Base-by-base conservation (phyloP, 2,329 filamentous ascomycete species). In the Aspergillus japonicus region DNA sequence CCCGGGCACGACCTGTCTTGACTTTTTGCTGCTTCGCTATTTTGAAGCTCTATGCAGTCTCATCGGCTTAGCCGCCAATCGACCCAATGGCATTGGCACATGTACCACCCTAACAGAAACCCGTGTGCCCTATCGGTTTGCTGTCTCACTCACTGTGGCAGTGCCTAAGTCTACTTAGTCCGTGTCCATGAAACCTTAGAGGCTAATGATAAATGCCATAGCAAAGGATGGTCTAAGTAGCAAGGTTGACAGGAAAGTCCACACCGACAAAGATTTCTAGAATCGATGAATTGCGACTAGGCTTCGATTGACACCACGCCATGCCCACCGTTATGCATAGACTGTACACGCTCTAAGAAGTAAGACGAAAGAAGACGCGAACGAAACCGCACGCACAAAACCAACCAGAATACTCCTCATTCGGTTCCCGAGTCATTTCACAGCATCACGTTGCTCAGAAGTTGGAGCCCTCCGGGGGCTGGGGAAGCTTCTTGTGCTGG, bases 401-500 rank as follows among this genome's bases (percentile, higher is more conserved):
- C 67, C 60, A 64, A 69, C 67, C 69, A 50, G 62, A 64, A 65
- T 71, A 72, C 72, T 74, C 69, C 68, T 58, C 60, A 62, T 65
- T 66, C 63, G 63, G 53, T 59, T 64, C 58, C 62, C 64, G 54
- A 62, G 62, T 55, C 56, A 60, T 68, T 16, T 64, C 64, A 62
- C 53, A 56, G 69, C 54, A 64, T 62, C 56, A 54, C 59, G 61
- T 56, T 47, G 16, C 58, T 66, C 66, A 77, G 68, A 83, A 89
- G 33, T 80, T 88, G 31, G 90, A 87, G 60, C 92, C 93, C 80
- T 99, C 95, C 4, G 91, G 86, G 47, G 95, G 95, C 77, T 99
- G 95, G 12, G 92, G 90, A 31, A 97, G 87, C 80, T 98, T 98
- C 85, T 97, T 97, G 81, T 98, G 90, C 67, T 87, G 84, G 26